Evolutionary conservation across 768 basidiomycete genomes (phyloP), one percentile per base, ranked within the genome.

Genomic region (Rhodocollybia butyracea): DNA sequence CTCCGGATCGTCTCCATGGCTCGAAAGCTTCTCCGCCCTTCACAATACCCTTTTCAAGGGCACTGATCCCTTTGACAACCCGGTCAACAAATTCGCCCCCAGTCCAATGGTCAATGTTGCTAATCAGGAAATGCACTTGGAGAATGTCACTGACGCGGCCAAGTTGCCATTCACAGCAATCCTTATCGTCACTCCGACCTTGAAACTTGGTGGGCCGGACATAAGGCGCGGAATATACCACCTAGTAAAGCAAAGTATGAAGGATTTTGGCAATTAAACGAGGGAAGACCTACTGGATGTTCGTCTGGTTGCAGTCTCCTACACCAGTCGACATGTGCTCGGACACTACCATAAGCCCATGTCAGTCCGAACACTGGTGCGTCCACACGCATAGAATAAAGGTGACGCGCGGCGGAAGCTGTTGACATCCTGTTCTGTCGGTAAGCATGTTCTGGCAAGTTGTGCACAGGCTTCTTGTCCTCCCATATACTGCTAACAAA

Each of bases 391-490:
- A 81, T 62, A 15, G 80, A 77, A 47, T 80, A 73, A 22, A 82
- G 65, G 60, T 83, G 82, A 1, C 82, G 74, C 1, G 70, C 73
- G 5, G 74, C 74, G 3, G 79, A 71, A 11, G 81, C 72, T 3
- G 80, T 81, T 1, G 81, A 69, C 69, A 84, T 81, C 26, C 83
- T 69, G 61, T 84, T 84, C 64, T 83, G 82, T 22, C 83, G 67
- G 61, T 81, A 81, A 1, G 83, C 82, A 54, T 78, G 76, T 42
- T 78, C 80, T 2, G 80, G 70, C 58, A 79, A 63, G 4, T 69
- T 61, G 42, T 82, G 77, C 11, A 73, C 67, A 0, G 79, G 77
- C 54, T 83, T 84, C 71, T 84, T 84, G 66, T 84, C 81, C 60
- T 84, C 81, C 78, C 78, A 82, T 47, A 83, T 66, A 54, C 76